Percentiles rank a stretch among this genome's conserved stretches.
Evolutionary conservation across 495 filamentous ascomycete genomes (phyloP).

Genomic region (Hypoxylon subgilvum): DNA sequence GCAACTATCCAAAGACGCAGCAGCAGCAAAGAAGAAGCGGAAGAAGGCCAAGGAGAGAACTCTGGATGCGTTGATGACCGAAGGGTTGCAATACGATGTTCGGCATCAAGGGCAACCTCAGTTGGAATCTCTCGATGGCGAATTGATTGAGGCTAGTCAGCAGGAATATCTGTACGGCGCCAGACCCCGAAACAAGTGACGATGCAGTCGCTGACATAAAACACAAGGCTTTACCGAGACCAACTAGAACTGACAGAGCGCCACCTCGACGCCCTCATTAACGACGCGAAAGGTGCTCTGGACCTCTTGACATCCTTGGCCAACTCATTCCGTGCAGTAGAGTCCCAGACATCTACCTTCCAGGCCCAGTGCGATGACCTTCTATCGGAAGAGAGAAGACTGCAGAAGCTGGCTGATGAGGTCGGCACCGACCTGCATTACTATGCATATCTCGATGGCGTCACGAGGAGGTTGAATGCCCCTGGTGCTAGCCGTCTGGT

Average conservation of each 20-base stretch:
- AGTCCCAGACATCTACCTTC: conserved; percentile 87
- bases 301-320: conserved; percentile 75
- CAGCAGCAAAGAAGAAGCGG: conserved; percentile 47
- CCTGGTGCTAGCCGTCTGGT: conserved; percentile 85
- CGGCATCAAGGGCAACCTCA: conserved; percentile 43
- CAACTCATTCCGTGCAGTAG: conserved; percentile 82
- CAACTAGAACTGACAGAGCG: conserved; percentile 78
- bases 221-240: conserved; percentile 71
- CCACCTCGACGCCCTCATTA: conserved; percentile 80
- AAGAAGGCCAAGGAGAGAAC: conserved; percentile 44
- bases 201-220: conserved; percentile 34
- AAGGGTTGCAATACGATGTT: conserved; percentile 58
- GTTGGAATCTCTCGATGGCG: conserved; percentile 66
- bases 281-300: conserved; percentile 74
- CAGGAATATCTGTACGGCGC: conserved; percentile 78
- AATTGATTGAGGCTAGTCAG: conserved; percentile 78
- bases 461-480: conserved; percentile 87
- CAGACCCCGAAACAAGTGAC: conserved; percentile 9
- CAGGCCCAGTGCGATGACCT: conserved; percentile 89
- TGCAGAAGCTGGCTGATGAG: conserved; percentile 76
- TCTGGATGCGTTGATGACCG: conserved; percentile 51
- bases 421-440: conserved; percentile 87
- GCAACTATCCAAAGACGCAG: conserved; percentile 56
- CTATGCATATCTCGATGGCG: conserved; percentile 89
- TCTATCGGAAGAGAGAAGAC: conserved; percentile 74